A percentile compares a stretch with the other conserved stretches of the same genome.
phyloP scores from a whole-genome alignment of 106 monocot genomes.

The Gastrodia elata region DNA sequence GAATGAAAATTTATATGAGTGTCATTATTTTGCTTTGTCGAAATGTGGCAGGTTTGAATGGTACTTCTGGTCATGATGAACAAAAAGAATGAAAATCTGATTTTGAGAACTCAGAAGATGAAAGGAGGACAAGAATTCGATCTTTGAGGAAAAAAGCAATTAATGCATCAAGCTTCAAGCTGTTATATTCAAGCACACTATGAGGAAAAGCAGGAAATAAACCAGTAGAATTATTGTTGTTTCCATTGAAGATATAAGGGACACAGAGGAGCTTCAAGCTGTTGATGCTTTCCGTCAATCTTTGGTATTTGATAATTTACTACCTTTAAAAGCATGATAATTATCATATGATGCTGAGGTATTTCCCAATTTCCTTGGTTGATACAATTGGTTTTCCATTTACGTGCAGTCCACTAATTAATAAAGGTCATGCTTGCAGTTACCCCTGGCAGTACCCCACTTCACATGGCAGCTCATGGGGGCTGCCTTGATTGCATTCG shows the following conservation, averaged over 20 bases:
- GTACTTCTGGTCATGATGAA: conserved; percentile 40
- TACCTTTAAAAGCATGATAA: conserved; percentile 67
- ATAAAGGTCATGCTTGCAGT: conserved; percentile 24
- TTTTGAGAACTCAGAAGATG: conserved; percentile 69
- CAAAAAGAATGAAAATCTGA: conserved; percentile 59
- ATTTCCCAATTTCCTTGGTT: neutral
- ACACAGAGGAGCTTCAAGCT: conserved; percentile 53
- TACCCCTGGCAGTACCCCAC: conserved; percentile 81
- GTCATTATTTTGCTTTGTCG: neutral
- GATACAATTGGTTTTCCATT: neutral
- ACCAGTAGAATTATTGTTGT: conserved; percentile 27
- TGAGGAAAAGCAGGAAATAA: conserved; percentile 43
- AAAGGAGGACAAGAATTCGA: conserved; percentile 50
- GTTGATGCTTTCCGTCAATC: conserved; percentile 67
- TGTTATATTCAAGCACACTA: conserved; percentile 65
- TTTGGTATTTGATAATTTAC: conserved; percentile 50
- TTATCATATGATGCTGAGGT: conserved; percentile 87
- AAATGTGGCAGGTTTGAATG: conserved; percentile 49
- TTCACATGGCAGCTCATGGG: conserved; percentile 84
- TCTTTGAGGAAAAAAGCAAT: conserved; percentile 67
- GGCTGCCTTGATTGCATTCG: conserved; percentile 85
- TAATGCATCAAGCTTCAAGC: conserved; percentile 56
- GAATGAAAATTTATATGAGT: neutral
- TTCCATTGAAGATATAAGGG: conserved; percentile 76
- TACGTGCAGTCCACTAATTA: neutral